Evolutionary conservation across 2,329 filamentous ascomycete genomes (phyloP).

Genomic region (Domatiomyces catenatus): DNA sequence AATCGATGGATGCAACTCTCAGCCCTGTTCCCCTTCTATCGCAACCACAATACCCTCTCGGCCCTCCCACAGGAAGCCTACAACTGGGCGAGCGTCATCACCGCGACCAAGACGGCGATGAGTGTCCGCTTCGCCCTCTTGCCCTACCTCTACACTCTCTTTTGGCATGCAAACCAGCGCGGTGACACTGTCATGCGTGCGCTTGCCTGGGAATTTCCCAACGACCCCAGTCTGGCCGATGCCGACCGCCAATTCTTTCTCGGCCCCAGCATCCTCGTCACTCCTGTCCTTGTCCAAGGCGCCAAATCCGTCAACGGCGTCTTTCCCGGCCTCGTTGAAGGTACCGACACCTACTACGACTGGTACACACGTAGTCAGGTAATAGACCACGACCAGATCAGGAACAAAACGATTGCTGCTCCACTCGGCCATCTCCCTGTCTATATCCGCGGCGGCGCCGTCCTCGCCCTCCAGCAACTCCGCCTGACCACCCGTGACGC

Average conservation of each 20-base stretch:
- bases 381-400: constrained; percentile 30
- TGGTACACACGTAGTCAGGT: constrained; percentile 57
- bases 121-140: constrained; percentile 54
- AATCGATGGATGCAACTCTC: constrained; percentile 58
- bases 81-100: constrained; percentile 49
- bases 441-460: constrained; percentile 50
- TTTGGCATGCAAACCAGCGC: constrained; percentile 49
- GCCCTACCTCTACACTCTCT: constrained; percentile 62
- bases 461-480: constrained; percentile 54
- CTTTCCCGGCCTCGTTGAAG: constrained; percentile 46
- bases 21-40: constrained; percentile 65
- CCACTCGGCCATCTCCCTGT: constrained; percentile 57
- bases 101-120: constrained; percentile 53
- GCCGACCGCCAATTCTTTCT: constrained; percentile 59
- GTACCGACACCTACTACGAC: constrained; percentile 53
- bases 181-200: constrained; percentile 60
- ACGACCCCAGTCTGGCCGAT: constrained; percentile 51
- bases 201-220: constrained; percentile 55
- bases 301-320: constrained; percentile 48
- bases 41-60: constrained; percentile 55
- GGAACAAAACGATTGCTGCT: constrained; percentile 44
- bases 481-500: constrained; percentile 50
- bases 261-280: constrained; percentile 49
- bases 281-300: constrained; percentile 48
- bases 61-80: constrained; percentile 56